Evolutionary conservation across 345 rosid species (phyloP).

Genomic region (Linum trigynum): DNA sequence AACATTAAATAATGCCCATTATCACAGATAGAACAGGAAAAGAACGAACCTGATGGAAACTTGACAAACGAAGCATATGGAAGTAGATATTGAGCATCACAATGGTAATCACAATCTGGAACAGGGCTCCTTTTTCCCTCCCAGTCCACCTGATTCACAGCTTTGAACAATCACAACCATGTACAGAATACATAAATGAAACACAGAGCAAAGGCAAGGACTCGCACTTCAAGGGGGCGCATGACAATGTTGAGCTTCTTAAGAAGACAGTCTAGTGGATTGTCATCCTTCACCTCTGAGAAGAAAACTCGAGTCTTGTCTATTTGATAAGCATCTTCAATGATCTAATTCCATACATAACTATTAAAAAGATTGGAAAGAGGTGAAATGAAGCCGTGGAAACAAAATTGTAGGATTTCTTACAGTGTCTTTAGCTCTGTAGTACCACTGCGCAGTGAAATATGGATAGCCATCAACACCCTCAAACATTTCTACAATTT

Average conservation of each 20-base stretch:
- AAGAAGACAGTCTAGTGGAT: slow-evolving; percentile 41
- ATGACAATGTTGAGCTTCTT: slow-evolving; percentile 36
- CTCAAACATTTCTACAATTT: slow-evolving; percentile 58
- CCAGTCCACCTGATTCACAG: slow-evolving; percentile 32
- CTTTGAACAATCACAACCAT: slow-evolving; percentile 2
- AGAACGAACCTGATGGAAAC: slow-evolving; percentile 26
- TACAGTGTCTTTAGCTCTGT: slow-evolving; percentile 67
- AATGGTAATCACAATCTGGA: slow-evolving; percentile 42
- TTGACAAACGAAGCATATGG: slow-evolving; percentile 45
- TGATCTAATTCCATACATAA: slow-evolving; percentile 28
- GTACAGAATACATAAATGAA: not conserved
- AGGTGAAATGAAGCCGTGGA: not conserved
- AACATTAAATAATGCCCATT: not conserved
- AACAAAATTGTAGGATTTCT: slow-evolving; percentile 8
- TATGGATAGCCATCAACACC: slow-evolving; percentile 29
- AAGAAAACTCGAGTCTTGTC: slow-evolving; percentile 46
- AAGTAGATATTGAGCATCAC: slow-evolving; percentile 42
- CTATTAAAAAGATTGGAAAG: not conserved
- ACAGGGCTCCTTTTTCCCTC: slow-evolving; percentile 20
- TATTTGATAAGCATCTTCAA: slow-evolving; percentile 21
- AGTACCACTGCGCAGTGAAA: slow-evolving; percentile 72
- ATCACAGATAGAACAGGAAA: not conserved
- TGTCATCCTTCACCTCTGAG: slow-evolving; percentile 46
- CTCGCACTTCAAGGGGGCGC: slow-evolving; percentile 35
- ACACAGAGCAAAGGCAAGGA: not conserved